Base-by-base conservation (phyloP, 371 early-diverging fungal species). In the Mortierella sp. region DNA sequence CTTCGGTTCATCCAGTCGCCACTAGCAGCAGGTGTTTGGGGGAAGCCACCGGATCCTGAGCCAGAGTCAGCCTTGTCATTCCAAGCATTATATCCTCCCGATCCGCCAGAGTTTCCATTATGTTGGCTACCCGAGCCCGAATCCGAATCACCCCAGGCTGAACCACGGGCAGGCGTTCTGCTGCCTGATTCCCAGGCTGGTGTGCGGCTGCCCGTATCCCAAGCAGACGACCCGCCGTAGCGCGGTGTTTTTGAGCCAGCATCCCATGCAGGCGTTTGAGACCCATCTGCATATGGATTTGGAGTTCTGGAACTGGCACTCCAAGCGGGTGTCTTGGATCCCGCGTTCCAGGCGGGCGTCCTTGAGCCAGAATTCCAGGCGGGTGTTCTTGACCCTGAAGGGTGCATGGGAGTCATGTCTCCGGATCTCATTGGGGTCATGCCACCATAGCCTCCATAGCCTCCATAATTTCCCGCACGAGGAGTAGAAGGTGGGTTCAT, bases 191-290 rank as follows among this genome's bases (percentile, higher is more conserved):
- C 87, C 89, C 89, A 90, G 13, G 86, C 70, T 23, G 88, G 88
- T 13, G 86, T 86, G 17, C 81, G 76, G n/a, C 84, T 76, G 42
- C 89, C 86, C 9, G 70, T 72, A 45, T 72, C 84, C 76, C 83
- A 70, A 2, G 74, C 76, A n/a, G 76, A 72, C 28, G 73, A 70
- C 15, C 75, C 82, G 19, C 76, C 76, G 59, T 83, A 88, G 15
- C 83, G 86, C 23, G 92, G 92, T 4, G 92, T 92, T 69, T 84
- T 83, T 34, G 85, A 85, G 19, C 90, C 91, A 37, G 85, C 84
- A 73, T 89, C 88, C 90, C 91, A 91, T 9, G 94, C 94, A 22
- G 95, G 93, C 8, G 95, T 93, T 45, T 89, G 85, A 6, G 87
- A 86, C 15, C 93, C 90, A 63, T 90, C 92, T 0, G 88, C 84